Evolutionary conservation across 2,329 filamentous ascomycete species (phyloP).

Genomic region (Aspergillus sp.): DNA sequence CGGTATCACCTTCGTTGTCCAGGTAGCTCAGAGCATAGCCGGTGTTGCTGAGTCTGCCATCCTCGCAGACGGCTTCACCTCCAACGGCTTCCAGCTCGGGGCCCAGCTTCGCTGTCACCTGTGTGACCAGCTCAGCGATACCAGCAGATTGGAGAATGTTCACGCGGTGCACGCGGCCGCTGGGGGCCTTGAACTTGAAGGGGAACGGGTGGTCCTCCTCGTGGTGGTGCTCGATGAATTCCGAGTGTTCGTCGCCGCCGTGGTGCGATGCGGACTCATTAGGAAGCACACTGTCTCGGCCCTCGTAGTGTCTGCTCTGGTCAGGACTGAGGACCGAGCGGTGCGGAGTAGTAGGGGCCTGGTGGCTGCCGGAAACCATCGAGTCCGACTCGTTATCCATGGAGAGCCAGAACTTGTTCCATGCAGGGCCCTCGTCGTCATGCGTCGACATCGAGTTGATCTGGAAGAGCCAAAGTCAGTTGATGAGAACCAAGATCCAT

Average conservation of each 20-base stretch:
- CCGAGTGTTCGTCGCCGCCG: conserved; percentile 75
- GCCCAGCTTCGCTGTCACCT: conserved; percentile 80
- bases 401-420: conserved; percentile 99
- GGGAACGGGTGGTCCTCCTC: conserved; percentile 75
- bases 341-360: conserved; percentile 58
- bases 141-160: conserved; percentile 79
- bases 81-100: conserved; percentile 77
- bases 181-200: conserved; percentile 99
- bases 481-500: background rate
- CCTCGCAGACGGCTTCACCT: conserved; percentile 70
- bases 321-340: conserved; percentile 82
- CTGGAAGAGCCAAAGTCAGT: conserved; percentile 31
- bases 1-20: conserved; percentile 93
- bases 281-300: conserved; percentile 80
- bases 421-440: conserved; percentile 90
- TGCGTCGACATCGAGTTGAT: conserved; percentile 86
- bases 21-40: conserved; percentile 94
- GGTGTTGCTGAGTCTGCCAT: conserved; percentile 68
- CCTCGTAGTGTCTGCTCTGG: conserved; percentile 59
- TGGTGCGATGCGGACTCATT: conserved; percentile 93
- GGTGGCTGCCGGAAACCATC: conserved; percentile 83
- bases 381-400: conserved; percentile 94
- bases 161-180: conserved; percentile 86
- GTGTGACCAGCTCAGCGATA: conserved; percentile 70
- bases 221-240: conserved; percentile 55